Conservation (phyloP, 2,329 filamentous ascomycete genomes). For the Septoria linicola region DNA sequence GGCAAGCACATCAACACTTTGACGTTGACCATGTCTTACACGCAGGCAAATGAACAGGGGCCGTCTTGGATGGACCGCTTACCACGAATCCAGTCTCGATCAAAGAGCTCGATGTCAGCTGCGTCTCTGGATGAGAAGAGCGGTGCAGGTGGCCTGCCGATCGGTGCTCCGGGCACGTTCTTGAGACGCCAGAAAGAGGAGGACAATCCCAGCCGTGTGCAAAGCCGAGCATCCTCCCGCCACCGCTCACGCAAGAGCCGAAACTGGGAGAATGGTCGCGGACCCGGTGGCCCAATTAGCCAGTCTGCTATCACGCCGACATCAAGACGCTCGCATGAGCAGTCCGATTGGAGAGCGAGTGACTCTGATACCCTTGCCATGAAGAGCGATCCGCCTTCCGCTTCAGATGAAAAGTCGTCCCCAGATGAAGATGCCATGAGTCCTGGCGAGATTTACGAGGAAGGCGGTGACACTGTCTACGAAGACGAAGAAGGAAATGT, state of each 20-base stretch:
- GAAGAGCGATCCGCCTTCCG: slow-evolving; percentile 34
- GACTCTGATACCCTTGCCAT: slow-evolving; percentile 48
- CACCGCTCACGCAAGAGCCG: slow-evolving; percentile 61
- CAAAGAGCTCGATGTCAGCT: slow-evolving; percentile 74
- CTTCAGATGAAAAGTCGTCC: slow-evolving; percentile 20
- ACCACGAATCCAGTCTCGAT: slow-evolving; percentile 77
- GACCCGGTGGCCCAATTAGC: slow-evolving; percentile 81
- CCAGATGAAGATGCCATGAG: slow-evolving; percentile 26
- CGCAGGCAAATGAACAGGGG: slow-evolving; percentile 80
- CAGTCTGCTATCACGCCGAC: slow-evolving; percentile 84
- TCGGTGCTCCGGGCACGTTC: slow-evolving; percentile 72
- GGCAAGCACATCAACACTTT: slow-evolving; percentile 98
- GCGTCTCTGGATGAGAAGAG: slow-evolving; percentile 57
- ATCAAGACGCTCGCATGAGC: slow-evolving; percentile 33
- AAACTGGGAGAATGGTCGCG: slow-evolving; percentile 66
- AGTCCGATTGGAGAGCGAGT: slow-evolving; percentile 40
- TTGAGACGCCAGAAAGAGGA: slow-evolving; percentile 76
- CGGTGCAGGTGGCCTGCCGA: slow-evolving; percentile 65
- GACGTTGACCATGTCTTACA: slow-evolving; percentile 94
- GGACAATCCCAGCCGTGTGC: slow-evolving; percentile 62
- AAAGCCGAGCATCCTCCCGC: slow-evolving; percentile 64
- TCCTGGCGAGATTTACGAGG: slow-evolving; percentile 70
- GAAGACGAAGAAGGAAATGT: slow-evolving; percentile 89
- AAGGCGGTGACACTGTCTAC: slow-evolving; percentile 74
- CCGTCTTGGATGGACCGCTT: slow-evolving; percentile 94